Evolutionary conservation across 192 early-diverging fungal genomes (phyloP).

Genomic region (Chytriomyces sp.): DNA sequence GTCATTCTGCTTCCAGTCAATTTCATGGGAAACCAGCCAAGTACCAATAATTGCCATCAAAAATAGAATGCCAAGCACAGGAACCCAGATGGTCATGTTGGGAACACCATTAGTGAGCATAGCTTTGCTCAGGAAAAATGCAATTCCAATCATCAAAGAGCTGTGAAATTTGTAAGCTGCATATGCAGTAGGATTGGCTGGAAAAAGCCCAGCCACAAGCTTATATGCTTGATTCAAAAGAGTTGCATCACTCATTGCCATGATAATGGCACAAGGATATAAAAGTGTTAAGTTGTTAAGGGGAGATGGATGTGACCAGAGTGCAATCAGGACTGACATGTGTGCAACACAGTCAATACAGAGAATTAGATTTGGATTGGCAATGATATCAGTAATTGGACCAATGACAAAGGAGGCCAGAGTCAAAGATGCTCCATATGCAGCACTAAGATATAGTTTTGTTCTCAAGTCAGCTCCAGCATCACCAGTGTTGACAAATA

Average conservation of each 20-base stretch:
- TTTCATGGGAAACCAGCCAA: neutral
- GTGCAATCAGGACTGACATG: neutral
- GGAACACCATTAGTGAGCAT: constrained; percentile 7
- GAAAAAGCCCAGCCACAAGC: constrained; percentile 23
- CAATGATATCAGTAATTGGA: constrained; percentile 18
- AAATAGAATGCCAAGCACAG: neutral
- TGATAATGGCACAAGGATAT: constrained; percentile 13
- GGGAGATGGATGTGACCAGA: constrained; percentile 6
- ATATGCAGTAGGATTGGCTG: constrained; percentile 14
- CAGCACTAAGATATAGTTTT: constrained; percentile 17
- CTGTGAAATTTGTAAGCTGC: constrained; percentile 24
- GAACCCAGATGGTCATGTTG: constrained; percentile 8
- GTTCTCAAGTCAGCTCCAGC: neutral
- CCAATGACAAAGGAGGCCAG: constrained; percentile 20
- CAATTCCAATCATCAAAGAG: constrained; percentile 14
- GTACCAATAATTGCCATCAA: neutral
- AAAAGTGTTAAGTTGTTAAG: constrained; percentile 14
- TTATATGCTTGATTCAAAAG: constrained; percentile 30
- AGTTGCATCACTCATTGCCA: constrained; percentile 16
- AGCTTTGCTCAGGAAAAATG: constrained; percentile 18
- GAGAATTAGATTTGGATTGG: constrained; percentile 17
- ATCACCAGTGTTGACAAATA: constrained; percentile 14
- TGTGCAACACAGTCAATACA: constrained; percentile 3
- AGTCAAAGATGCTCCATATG: constrained; percentile 7
- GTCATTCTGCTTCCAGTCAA: constrained; percentile 8